phyloP scores from a whole-genome alignment of 169 alveolate genomes.

The Cryptosporidium meleagridis region DNA sequence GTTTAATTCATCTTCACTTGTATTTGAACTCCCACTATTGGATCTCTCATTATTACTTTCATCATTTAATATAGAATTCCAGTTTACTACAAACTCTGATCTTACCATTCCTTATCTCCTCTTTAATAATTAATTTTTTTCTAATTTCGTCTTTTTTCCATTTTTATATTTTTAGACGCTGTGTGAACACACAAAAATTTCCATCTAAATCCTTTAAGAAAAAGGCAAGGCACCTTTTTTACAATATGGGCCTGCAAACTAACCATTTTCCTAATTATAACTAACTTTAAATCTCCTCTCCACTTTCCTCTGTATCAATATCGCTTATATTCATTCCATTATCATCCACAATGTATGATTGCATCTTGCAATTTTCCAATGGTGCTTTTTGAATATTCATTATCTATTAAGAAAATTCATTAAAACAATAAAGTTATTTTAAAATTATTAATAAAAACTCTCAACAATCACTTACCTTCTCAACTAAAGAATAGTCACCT shows the following conservation, averaged over 20 bases:
- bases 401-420: conserved; percentile 11
- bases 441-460: background rate
- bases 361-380: conserved; percentile 58
- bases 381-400: conserved; percentile 49
- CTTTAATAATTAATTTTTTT: background rate
- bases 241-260: background rate
- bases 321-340: conserved; percentile 56
- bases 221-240: background rate
- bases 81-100: conserved; percentile 2
- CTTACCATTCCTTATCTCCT: background rate
- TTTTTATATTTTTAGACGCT: background rate
- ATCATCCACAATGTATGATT: conserved; percentile 50
- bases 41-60: background rate
- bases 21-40: background rate
- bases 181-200: conserved; percentile 15
- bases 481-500: conserved; percentile 41
- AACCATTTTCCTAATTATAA: background rate
- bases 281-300: background rate
- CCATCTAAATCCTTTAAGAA: background rate
- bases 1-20: background rate
- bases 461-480: conserved; percentile 22
- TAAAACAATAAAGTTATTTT: background rate
- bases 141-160: background rate
- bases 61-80: conserved; percentile 20
- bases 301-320: conserved; percentile 55